Evolutionary conservation across 2,329 filamentous ascomycete genomes (phyloP).

Genomic region (Orbilia blumenaviensis): DNA sequence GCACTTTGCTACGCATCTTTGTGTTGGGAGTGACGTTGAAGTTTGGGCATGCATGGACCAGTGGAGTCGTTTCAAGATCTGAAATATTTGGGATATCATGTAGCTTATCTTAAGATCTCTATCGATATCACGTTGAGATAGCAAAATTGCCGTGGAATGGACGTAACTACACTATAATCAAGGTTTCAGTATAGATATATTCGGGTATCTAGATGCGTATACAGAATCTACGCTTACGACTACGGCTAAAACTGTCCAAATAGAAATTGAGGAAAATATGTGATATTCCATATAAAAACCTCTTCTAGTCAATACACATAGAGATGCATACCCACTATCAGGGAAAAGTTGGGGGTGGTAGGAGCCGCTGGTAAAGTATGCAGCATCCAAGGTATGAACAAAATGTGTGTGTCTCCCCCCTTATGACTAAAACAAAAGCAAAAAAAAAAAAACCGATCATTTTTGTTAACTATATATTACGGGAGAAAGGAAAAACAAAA

Average conservation of each 20-base stretch:
- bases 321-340: slow-evolving; percentile 37
- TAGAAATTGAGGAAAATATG: slow-evolving; percentile 42
- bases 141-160: too few species aligned
- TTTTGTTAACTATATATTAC: slow-evolving; percentile 48
- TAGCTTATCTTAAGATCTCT: not conserved
- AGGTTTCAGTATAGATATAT: too few species aligned
- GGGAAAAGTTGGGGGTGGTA: not conserved
- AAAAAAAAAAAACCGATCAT: slow-evolving; percentile 8
- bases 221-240: not conserved
- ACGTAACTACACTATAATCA: too few species aligned
- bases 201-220: too few species aligned
- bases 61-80: not conserved
- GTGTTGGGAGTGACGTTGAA: slow-evolving; percentile 35
- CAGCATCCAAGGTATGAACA: slow-evolving; percentile 19
- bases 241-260: not conserved
- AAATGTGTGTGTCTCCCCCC: not conserved
- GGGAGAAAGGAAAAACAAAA: slow-evolving; percentile 49
- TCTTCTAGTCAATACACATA: slow-evolving; percentile 47
- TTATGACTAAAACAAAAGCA: slow-evolving; percentile 3
- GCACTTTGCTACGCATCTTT: slow-evolving; percentile 29
- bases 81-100: not conserved
- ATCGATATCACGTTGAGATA: too few species aligned
- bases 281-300: slow-evolving; percentile 49
- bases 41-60: not conserved
- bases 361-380: not conserved